These are phyloP conservation scores for Xylaria palmicola DNA, from an alignment of 495 filamentous ascomycete species.

Conservation along the genomic window DNA sequence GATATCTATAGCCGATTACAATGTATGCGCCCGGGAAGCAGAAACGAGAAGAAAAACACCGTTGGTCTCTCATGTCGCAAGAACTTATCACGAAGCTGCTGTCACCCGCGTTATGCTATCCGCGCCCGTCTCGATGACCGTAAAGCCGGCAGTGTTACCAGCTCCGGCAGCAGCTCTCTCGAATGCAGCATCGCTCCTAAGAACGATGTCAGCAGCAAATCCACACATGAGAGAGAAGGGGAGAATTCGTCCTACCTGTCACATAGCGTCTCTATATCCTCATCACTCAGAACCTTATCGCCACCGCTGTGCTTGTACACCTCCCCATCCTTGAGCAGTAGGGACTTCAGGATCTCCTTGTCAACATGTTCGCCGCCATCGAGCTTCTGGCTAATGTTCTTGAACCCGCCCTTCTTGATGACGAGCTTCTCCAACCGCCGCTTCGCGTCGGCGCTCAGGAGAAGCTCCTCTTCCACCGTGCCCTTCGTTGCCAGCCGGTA, in stretches of 20 bases:
- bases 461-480: constrained; percentile 85
- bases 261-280: constrained; percentile 74
- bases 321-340: constrained; percentile 65
- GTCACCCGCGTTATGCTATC: constrained; percentile 42
- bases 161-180: constrained; percentile 70
- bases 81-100: background rate
- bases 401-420: constrained; percentile 85
- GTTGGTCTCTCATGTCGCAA: background rate
- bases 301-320: constrained; percentile 57
- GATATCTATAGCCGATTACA: constrained; percentile 6
- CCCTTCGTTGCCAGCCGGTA: constrained; percentile 92
- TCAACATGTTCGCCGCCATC: constrained; percentile 51
- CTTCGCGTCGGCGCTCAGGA: constrained; percentile 88
- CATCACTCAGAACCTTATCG: constrained; percentile 66
- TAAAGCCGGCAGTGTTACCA: constrained; percentile 61
- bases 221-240: background rate
- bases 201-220: constrained; percentile 9
- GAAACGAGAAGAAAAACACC: background rate
- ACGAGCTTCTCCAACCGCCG: constrained; percentile 92
- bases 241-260: constrained; percentile 46
- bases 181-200: constrained; percentile 80
- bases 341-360: constrained; percentile 56
- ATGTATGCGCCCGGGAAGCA: background rate
- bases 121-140: constrained; percentile 63
- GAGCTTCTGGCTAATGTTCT: constrained; percentile 59